A percentile compares a stretch with the other conserved stretches of the same genome.
phyloP scores from a whole-genome alignment of 2,329 filamentous ascomycete species.

The Colletotrichum sp. region DNA sequence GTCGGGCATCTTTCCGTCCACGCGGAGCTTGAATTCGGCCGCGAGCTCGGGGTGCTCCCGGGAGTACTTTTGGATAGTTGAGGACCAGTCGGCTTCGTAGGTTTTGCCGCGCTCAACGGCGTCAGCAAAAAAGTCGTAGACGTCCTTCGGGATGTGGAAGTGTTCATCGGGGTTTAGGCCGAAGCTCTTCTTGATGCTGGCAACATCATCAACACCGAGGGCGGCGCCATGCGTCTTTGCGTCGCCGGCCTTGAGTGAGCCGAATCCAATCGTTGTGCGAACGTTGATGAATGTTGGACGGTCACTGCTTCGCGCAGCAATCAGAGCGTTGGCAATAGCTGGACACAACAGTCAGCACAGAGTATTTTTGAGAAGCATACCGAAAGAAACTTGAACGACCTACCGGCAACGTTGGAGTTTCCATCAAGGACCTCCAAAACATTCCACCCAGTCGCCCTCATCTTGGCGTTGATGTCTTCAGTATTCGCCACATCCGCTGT shows the following conservation, averaged over 20 bases:
- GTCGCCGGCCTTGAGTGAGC: slow-evolving; percentile 51
- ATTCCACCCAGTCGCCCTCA: slow-evolving; percentile 61
- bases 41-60: slow-evolving; percentile 52
- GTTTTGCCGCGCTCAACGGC: slow-evolving; percentile 45
- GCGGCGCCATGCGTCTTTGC: slow-evolving; percentile 64
- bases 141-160: slow-evolving; percentile 46
- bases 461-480: slow-evolving; percentile 63
- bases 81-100: slow-evolving; percentile 52
- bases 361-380: background rate
- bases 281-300: slow-evolving; percentile 66
- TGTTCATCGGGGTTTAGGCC: slow-evolving; percentile 38
- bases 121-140: slow-evolving; percentile 56
- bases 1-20: slow-evolving; percentile 50
- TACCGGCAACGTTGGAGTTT: slow-evolving; percentile 51
- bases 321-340: slow-evolving; percentile 48
- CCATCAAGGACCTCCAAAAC: slow-evolving; percentile 60
- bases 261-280: slow-evolving; percentile 60
- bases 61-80: slow-evolving; percentile 45
- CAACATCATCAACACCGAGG: slow-evolving; percentile 59
- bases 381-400: no score
- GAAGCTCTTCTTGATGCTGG: slow-evolving; percentile 36
- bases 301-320: slow-evolving; percentile 45
- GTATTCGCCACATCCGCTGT: slow-evolving; percentile 57
- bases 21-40: slow-evolving; percentile 50
- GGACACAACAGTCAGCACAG: background rate